These are phyloP conservation scores for Phytophthora sojae DNA, from an alignment of 352 stramenopile genomes.

Conservation along the genomic window DNA sequence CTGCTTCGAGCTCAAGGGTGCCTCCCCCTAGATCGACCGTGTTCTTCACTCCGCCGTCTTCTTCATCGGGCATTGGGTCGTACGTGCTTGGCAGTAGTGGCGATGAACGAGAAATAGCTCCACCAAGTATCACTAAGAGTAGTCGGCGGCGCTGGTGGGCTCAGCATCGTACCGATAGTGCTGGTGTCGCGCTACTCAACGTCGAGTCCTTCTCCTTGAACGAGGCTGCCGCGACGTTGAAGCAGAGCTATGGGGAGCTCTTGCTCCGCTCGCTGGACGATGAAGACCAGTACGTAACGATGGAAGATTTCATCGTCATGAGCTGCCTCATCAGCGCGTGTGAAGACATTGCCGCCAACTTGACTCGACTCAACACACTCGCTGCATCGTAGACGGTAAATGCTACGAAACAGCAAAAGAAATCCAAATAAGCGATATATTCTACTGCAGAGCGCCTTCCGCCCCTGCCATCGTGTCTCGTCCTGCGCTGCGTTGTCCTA, in stretches of 20 bases:
- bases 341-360: conserved; percentile 57
- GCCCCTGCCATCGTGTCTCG: neutral
- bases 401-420: neutral
- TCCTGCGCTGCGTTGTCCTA: conserved; percentile 7
- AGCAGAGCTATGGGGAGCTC: conserved; percentile 59
- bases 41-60: conserved; percentile 32
- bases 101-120: neutral
- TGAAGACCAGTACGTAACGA: conserved; percentile 40
- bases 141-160: conserved; percentile 19
- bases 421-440: conserved; percentile 25
- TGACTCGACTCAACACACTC: conserved; percentile 62
- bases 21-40: conserved; percentile 13
- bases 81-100: conserved; percentile 21
- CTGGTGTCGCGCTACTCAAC: conserved; percentile 48
- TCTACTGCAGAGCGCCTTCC: conserved; percentile 16
- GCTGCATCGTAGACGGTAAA: conserved; percentile 43
- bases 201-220: conserved; percentile 70
- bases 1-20: conserved; percentile 1
- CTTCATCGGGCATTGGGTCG: conserved; percentile 26
- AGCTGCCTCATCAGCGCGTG: conserved; percentile 68
- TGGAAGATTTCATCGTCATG: conserved; percentile 76
- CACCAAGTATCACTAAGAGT: neutral
- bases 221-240: conserved; percentile 50
- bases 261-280: conserved; percentile 41
- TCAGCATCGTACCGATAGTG: conserved; percentile 28